These are phyloP conservation scores for Herpetomonas tarakana DNA, from an alignment of 208 protist species.

Conservation along the genomic window DNA sequence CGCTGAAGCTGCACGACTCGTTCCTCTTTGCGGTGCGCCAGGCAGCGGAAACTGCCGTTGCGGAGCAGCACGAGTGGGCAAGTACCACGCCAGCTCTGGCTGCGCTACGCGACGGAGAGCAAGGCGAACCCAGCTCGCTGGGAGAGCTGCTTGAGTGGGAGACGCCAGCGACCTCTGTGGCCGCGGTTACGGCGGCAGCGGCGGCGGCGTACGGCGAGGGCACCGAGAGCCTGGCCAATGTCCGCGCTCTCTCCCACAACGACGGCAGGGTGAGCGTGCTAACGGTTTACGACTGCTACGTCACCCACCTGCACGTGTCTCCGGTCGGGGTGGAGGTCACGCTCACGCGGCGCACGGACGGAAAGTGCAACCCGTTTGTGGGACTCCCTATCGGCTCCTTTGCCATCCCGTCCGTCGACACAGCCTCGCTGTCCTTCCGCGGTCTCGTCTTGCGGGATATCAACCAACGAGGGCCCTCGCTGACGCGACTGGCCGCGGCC, in stretches of 20 bases:
- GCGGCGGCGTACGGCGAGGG: not conserved
- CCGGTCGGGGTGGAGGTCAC: conserved; percentile 35
- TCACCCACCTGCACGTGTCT: conserved; percentile 40
- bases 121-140: not conserved
- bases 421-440: conserved; percentile 26
- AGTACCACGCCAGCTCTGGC: too few species aligned
- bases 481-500: conserved; percentile 12
- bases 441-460: conserved; percentile 27
- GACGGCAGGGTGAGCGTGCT: not conserved
- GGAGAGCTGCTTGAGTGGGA: not conserved
- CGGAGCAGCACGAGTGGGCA: not conserved
- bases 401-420: conserved; percentile 23
- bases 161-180: not conserved
- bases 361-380: conserved; percentile 46
- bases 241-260: not conserved
- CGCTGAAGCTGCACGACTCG: conserved; percentile 45
- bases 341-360: conserved; percentile 38
- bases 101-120: too few species aligned
- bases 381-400: conserved; percentile 21
- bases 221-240: not conserved
- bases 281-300: conserved; percentile 32
- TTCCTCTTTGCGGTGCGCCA: conserved; percentile 51
- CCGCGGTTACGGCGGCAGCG: not conserved
- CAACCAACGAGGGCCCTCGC: conserved; percentile 30
- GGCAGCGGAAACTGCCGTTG: conserved; percentile 6